These are phyloP conservation scores for Lactarius psammicola DNA, from an alignment of 768 basidiomycete genomes.

Conservation along the genomic window DNA sequence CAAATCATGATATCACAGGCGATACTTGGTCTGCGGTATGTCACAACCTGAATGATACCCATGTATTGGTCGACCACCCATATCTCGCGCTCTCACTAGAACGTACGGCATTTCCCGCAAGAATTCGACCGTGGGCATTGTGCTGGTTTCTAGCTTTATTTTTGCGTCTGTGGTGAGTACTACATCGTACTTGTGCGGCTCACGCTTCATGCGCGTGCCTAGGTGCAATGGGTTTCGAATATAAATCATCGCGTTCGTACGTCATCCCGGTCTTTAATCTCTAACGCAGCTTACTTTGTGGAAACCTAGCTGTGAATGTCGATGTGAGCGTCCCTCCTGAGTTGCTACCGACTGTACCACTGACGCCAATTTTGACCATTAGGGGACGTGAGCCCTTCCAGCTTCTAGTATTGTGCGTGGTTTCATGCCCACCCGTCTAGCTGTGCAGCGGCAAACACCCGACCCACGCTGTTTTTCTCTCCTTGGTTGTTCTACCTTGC, in stretches of 20 bases:
- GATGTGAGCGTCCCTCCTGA: not conserved
- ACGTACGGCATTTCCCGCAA: conserved; percentile 57
- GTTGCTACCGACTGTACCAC: not conserved
- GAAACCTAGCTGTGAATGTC: conserved; percentile 13
- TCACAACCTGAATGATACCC: not conserved
- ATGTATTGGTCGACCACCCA: not conserved
- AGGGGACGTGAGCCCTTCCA: conserved; percentile 38
- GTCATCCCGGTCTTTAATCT: conserved; percentile 27
- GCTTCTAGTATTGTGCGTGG: not conserved
- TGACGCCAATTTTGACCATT: not conserved
- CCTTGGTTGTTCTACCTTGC: conserved; percentile 61
- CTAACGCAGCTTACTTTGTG: conserved; percentile 19
- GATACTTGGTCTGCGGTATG: conserved; percentile 59
- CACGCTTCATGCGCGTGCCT: no score
- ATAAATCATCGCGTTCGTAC: conserved; percentile 50
- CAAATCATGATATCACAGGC: conserved; percentile 64
- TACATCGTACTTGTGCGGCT: conserved; percentile 27
- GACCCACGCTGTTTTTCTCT: conserved; percentile 32
- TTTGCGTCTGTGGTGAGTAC: conserved; percentile 45
- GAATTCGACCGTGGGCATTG: conserved; percentile 41
- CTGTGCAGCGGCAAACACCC: conserved; percentile 43
- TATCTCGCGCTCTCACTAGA: conserved; percentile 34
- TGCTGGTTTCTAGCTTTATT: conserved; percentile 43
- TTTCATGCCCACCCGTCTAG: conserved; percentile 35
- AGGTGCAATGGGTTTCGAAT: conserved; percentile 59